Evolutionary conservation across 1,284 basidiomycete species (phyloP), one percentile per base, ranked within the genome.

Genomic region (Moesziomyces sp.): DNA sequence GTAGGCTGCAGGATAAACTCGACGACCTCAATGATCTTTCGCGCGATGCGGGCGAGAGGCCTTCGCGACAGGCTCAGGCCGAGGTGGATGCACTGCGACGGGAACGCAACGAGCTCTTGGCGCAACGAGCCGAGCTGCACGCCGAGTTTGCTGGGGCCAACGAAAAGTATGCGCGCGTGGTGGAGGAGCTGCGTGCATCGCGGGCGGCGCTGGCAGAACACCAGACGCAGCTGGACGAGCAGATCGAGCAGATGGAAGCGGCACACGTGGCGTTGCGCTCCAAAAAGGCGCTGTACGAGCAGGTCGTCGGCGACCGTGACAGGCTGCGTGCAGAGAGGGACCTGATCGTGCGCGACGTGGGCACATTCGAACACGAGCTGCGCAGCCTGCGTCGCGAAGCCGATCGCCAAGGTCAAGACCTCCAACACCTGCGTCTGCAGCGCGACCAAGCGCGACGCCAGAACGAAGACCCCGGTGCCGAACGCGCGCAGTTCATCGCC

Each of bases 181-280:
- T 58, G 11, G 64, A 60, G 16, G 78, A 79, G 23, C 62, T 79
- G 9, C 57, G 50, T 23, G 35, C 45, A 0, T 65, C 74, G 7
- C 50, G 73, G 7, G 46, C 54, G 11, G 74, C 78, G 0, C 38
- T 78, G 21, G 54, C 61, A 3, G 67, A 72, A 16, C 78, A 79
- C 33, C 74, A 74, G 46, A 38, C 55, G 35, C 78, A 79, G 52
- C 51, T 79, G 42, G 76, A 77, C 55, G 78, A 78, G 48, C 78
- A 79, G 56, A 74, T 76, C 5, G 59, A 58, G 45, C 65, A 66
- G 49, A 74, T 79, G 58, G 74, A 78, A 35, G 58, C 57, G 5
- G 58, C 67, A 3, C 78, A 79, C 50, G 55, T 58, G 5, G 69
- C 64, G 11, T 45, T 80, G 24, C 57, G 61, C 26, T 48, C 46